A percentile compares a stretch with the other conserved stretches of the same genome.
phyloP scores from a whole-genome alignment of 257 asterid genomes.

The Solanum chiquidenum region DNA sequence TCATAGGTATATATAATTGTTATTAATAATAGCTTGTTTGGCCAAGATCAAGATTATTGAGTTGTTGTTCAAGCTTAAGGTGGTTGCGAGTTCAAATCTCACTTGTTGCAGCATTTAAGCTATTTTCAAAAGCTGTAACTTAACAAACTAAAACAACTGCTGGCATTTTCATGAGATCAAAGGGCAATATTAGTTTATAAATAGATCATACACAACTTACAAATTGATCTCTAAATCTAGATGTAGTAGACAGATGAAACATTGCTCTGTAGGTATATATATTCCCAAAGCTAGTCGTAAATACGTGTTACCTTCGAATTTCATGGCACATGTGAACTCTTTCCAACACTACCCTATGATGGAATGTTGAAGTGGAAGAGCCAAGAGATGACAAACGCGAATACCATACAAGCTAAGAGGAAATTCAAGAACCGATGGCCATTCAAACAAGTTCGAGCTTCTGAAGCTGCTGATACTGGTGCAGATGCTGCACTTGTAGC shows the following conservation, averaged over 20 bases:
- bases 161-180: neutral
- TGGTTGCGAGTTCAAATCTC: too few species aligned
- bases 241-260: neutral
- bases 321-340: neutral
- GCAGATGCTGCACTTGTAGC: constrained; percentile 17
- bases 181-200: neutral
- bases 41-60: too few species aligned
- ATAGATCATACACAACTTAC: neutral
- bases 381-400: constrained; percentile 90
- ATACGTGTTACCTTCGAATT: neutral
- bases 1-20: too few species aligned
- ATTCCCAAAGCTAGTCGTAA: neutral
- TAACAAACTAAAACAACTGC: neutral
- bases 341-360: constrained; percentile 20
- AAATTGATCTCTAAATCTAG: neutral
- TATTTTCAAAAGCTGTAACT: neutral
- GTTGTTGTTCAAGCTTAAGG: too few species aligned
- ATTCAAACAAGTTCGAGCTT: constrained; percentile 39
- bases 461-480: constrained; percentile 12
- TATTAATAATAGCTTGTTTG: too few species aligned
- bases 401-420: constrained; percentile 79
- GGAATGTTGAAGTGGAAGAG: constrained; percentile 83
- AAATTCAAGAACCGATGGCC: constrained; percentile 70
- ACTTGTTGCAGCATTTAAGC: too few species aligned
- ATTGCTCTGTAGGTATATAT: neutral